Percentiles rank a stretch among this genome's conserved stretches.
Conservation (phyloP, 352 stramenopile species). For the Globisporangium parvum region DNA sequence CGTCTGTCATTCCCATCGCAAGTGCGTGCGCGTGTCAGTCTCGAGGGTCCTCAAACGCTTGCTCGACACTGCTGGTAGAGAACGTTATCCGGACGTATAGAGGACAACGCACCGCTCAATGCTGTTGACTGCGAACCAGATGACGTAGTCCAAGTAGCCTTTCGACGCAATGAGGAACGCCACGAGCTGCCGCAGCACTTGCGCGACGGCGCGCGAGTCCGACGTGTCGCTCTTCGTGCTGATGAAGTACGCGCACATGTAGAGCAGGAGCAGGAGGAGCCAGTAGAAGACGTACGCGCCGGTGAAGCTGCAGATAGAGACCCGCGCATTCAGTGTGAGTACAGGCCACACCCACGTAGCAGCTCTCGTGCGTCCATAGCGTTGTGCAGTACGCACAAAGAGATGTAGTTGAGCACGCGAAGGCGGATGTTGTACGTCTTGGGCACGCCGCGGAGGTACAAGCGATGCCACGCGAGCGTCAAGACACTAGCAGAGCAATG, state of each 20-base stretch:
- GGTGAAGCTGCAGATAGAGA: conserved; percentile 46
- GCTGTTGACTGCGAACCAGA: conserved; percentile 89
- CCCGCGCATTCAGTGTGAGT: not conserved
- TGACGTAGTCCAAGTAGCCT: conserved; percentile 84
- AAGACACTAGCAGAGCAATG: conserved; percentile 36
- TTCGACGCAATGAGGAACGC: conserved; percentile 81
- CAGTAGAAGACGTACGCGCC: conserved; percentile 88
- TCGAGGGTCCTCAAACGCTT: not conserved
- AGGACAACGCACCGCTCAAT: conserved; percentile 46
- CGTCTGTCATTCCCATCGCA: conserved; percentile 13
- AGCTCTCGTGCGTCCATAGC: no score
- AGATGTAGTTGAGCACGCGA: conserved; percentile 86
- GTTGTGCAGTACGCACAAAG: conserved; percentile 44
- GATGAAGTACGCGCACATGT: conserved; percentile 90
- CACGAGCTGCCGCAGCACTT: conserved; percentile 79
- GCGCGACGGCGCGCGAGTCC: conserved; percentile 47
- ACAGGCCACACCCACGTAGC: no score
- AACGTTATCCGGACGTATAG: no score
- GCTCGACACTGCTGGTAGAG: not conserved
- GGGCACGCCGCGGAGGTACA: conserved; percentile 77
- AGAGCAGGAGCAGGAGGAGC: conserved; percentile 78
- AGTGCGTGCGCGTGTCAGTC: not conserved
- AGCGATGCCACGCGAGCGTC: conserved; percentile 74
- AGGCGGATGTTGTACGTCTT: conserved; percentile 89
- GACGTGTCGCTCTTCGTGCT: conserved; percentile 58